phyloP scores from a whole-genome alignment of 179 eudicot genomes.

The Drosera spatulata region DNA sequence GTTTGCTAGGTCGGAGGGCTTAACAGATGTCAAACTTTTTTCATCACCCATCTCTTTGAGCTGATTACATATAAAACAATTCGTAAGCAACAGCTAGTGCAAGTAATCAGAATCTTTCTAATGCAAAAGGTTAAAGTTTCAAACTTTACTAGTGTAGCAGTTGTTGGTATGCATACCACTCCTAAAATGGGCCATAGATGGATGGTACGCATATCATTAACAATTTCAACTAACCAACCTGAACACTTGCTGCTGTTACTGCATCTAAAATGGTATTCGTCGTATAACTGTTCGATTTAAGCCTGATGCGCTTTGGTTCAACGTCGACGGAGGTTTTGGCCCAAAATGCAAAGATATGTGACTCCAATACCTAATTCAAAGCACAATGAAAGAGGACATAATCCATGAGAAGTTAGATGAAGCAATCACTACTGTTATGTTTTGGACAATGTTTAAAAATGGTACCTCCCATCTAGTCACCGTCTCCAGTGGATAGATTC shows the following conservation, averaged over 20 bases:
- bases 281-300: conserved; percentile 82
- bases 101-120: background rate
- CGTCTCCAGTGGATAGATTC: conserved; percentile 69
- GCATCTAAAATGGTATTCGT: conserved; percentile 70
- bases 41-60: conserved; percentile 77
- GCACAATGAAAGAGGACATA: background rate
- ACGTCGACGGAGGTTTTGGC: conserved; percentile 62
- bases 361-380: conserved; percentile 60
- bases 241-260: conserved; percentile 88
- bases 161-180: no score
- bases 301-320: conserved; percentile 68
- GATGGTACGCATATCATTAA: background rate
- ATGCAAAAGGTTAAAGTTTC: no score
- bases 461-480: conserved; percentile 78
- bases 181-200: no score
- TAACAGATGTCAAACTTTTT: conserved; percentile 31
- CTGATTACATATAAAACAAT: conserved; percentile 26
- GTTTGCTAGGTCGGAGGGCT: conserved; percentile 40
- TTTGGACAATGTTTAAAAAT: background rate
- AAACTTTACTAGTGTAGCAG: no score
- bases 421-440: background rate
- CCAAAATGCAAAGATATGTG: conserved; percentile 92
- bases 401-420: background rate
- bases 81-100: background rate
- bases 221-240: conserved; percentile 30